Conservation (phyloP, 2,329 filamentous ascomycete genomes). For the Nigrospora oryzae region DNA sequence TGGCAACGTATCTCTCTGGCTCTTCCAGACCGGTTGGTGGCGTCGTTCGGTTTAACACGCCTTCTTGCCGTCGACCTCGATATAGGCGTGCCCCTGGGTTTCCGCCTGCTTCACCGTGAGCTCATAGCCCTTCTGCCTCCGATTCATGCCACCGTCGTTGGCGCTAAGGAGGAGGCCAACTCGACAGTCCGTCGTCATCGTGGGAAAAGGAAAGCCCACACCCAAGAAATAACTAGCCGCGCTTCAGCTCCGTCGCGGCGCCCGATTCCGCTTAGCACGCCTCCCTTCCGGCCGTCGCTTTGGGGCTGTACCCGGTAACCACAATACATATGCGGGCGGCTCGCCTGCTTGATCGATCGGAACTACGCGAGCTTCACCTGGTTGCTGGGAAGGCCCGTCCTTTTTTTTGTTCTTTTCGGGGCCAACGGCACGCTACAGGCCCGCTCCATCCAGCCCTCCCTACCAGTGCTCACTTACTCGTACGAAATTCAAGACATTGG, state of each 20-base stretch:
- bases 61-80: too few relatives aligned
- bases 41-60: too few relatives aligned
- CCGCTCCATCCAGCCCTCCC: conserved; percentile 12
- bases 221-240: conserved; percentile 1
- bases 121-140: not conserved
- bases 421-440: conserved; percentile 15
- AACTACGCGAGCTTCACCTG: not conserved
- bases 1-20: too few relatives aligned
- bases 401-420: conserved; percentile 2
- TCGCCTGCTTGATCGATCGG: conserved; percentile 2
- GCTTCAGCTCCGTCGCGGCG: not conserved
- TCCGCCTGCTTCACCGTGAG: not conserved
- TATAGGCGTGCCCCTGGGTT: too few relatives aligned
- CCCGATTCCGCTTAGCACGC: not conserved
- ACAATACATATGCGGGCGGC: conserved; percentile 1
- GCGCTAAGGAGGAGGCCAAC: not conserved
- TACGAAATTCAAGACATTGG: conserved; percentile 15
- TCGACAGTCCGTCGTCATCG: not conserved
- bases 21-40: too few relatives aligned
- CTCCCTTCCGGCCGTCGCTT: not conserved
- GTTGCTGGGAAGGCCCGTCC: not conserved
- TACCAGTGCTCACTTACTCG: conserved; percentile 6
- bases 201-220: not conserved
- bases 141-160: not conserved
- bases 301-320: not conserved